Evolutionary conservation across 345 rosid genomes (phyloP).

Genomic region (Acer saccharum): DNA sequence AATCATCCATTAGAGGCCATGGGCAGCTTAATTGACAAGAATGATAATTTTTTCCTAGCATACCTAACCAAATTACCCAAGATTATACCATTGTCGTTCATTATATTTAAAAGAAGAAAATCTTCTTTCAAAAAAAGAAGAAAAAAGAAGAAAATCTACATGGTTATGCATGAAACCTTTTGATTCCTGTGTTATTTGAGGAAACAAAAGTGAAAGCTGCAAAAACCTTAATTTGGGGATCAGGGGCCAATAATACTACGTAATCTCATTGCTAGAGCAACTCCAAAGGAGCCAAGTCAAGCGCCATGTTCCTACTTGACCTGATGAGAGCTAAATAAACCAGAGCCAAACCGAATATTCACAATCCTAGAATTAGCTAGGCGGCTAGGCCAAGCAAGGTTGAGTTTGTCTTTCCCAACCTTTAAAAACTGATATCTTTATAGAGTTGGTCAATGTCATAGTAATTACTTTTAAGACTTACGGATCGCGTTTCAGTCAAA

Average conservation of each 20-base stretch:
- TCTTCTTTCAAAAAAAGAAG: too few species aligned
- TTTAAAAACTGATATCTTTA: too few species aligned
- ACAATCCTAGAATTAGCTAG: neutral
- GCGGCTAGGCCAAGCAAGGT: too few species aligned
- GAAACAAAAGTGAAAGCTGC: slow-evolving; percentile 2
- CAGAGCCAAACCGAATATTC: neutral
- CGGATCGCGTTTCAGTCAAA: neutral
- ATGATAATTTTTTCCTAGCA: neutral
- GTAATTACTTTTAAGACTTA: neutral
- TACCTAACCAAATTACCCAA: neutral
- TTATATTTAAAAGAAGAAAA: neutral
- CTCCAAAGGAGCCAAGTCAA: neutral
- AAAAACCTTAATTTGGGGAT: too few species aligned
- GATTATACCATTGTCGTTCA: neutral
- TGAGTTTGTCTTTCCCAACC: too few species aligned
- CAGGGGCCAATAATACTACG: too few species aligned
- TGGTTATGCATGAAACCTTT: neutral
- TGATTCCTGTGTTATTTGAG: neutral
- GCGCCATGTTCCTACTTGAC: neutral
- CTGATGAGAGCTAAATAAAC: neutral
- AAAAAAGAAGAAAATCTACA: neutral
- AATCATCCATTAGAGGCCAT: neutral
- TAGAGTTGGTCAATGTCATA: neutral
- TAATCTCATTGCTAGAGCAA: neutral
- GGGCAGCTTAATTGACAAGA: neutral